Base-by-base conservation (phyloP, 495 filamentous ascomycete genomes). In the Evernia prunastri region DNA sequence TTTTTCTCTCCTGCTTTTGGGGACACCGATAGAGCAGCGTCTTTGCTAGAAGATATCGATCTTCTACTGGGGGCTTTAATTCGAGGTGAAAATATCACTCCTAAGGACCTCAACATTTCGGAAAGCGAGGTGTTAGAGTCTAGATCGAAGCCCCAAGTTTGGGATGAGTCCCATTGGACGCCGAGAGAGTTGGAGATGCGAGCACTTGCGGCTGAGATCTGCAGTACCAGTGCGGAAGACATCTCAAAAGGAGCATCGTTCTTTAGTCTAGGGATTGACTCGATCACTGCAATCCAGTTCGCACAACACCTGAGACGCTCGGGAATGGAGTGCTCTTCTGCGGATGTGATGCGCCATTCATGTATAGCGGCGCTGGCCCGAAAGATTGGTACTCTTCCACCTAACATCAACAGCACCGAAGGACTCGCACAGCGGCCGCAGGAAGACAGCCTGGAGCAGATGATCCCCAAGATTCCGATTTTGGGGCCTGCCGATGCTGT, bases 231-330 rank as follows among this genome's bases (percentile, higher is more conserved):
- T n/a, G 43, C 45, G 17, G 20, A 33, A 5, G 49, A 67, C 36
- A 57, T 77, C 3, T 43, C 70, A 18, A 77, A 71, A 43, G 67
- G 67, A 7, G 69, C 73, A 49, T 74, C 74, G 3, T 77, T 77
- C 65, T 64, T 77, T 11, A 67, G 68, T 40, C 65, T 77, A 11
- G 74, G 74, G 2, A 68, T 77, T 25, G 73, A 77, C 51, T 77
- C 74, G 9, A 74, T 77, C 23, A 72, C 65, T 13, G 73, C 74
- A 15, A 75, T 77, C 63, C 73, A 66, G 36, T 72, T 77, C 42
- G 70, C 73, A 12, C 60, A 67, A 35, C 63, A 61, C 20, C 57
- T 77, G 8, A 72, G 74, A 31, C 68, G 70, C 33, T 36, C 61
- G 12, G 70, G 69, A 7, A 31, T 74, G 15, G 43, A 68, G 13